These are phyloP conservation scores for Eucalyptus caleyi DNA, from an alignment of 345 rosid genomes.

Conservation along the genomic window DNA sequence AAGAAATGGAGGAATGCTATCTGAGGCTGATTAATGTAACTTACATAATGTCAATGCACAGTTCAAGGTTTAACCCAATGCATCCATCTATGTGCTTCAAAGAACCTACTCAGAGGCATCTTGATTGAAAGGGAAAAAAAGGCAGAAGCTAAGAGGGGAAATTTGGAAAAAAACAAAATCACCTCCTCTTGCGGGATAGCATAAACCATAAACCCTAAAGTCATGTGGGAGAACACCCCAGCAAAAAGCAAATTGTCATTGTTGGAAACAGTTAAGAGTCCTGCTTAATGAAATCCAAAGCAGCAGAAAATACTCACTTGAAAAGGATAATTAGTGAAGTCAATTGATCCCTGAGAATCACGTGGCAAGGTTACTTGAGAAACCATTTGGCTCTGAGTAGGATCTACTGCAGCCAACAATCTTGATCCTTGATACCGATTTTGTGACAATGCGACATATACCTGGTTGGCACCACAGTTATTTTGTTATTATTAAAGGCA, in stretches of 20 bases:
- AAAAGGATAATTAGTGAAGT: conserved; percentile 80
- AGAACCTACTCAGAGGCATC: not conserved
- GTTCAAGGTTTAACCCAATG: not conserved
- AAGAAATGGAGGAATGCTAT: not conserved
- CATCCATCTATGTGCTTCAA: not conserved
- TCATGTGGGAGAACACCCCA: not conserved
- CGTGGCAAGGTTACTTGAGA: conserved; percentile 87
- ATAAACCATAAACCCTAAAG: not conserved
- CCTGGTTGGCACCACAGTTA: conserved; percentile 32
- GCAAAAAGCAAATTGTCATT: not conserved
- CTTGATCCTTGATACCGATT: conserved; percentile 55
- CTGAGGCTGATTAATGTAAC: not conserved
- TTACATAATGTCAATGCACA: not conserved
- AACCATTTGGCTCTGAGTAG: conserved; percentile 39
- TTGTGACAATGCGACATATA: conserved; percentile 55
- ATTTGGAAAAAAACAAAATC: not conserved
- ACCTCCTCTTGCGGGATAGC: not conserved
- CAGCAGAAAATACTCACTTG: conserved; percentile 34
- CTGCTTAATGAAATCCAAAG: not conserved
- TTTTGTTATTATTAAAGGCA: not conserved
- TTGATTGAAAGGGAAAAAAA: not conserved
- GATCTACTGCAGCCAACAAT: conserved; percentile 35
- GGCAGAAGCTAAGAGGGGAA: not conserved
- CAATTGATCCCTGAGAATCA: conserved; percentile 75
- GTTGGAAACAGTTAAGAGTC: not conserved